phyloP scores from a whole-genome alignment of 1,139 yeast species.

The Arxiozyma telluris region DNA sequence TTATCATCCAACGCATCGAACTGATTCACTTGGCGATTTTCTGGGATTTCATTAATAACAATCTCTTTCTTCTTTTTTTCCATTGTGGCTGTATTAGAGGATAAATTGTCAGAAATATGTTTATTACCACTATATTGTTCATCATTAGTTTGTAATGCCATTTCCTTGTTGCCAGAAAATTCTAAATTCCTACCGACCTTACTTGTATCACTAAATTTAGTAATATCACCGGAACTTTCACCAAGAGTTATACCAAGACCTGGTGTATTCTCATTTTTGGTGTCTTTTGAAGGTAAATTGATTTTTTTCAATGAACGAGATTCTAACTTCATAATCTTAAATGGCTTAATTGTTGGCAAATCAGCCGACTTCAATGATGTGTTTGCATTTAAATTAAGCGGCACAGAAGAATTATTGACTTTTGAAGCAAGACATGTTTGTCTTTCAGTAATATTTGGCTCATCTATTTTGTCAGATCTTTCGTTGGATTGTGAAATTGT shows the following conservation, averaged over 20 bases:
- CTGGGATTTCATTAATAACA: neutral
- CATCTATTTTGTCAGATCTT: neutral
- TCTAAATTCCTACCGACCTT: no score
- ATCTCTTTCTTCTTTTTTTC: neutral
- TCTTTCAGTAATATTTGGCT: no score
- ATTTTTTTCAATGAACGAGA: slow-evolving; percentile 6
- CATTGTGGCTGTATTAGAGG: neutral
- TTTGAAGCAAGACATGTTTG: neutral
- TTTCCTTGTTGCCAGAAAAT: neutral
- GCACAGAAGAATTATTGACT: neutral
- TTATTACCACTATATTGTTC: no score
- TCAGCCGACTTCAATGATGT: neutral
- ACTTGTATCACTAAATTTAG: neutral
- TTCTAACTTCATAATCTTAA: slow-evolving; percentile 8
- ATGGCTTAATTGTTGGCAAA: slow-evolving; percentile 3
- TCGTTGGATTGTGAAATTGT: neutral
- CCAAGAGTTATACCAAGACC: slow-evolving; percentile 4
- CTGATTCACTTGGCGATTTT: neutral
- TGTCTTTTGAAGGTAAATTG: slow-evolving; percentile 2
- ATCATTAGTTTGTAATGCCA: no score
- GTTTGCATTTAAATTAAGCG: neutral
- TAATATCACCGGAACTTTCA: neutral
- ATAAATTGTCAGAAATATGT: neutral
- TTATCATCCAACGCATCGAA: neutral
- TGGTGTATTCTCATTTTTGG: neutral